phyloP scores from a whole-genome alignment of 2,329 filamentous ascomycete genomes.

The Scytalidium sp. region DNA sequence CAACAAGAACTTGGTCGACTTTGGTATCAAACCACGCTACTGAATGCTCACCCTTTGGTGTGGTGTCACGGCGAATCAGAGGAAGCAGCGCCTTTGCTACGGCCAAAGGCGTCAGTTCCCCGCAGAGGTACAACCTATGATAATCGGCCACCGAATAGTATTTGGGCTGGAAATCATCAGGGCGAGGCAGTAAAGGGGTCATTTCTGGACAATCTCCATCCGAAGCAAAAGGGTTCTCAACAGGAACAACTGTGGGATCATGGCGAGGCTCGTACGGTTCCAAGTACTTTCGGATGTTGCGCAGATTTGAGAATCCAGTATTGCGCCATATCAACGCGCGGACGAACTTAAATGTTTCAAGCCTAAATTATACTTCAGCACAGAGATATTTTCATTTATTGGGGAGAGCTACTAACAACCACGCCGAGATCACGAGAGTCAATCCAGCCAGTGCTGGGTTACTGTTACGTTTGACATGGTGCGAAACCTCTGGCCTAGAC shows the following conservation, averaged over 20 bases:
- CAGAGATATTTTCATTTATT: slow-evolving; percentile 5
- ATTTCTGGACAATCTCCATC: slow-evolving; percentile 35
- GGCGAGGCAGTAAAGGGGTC: slow-evolving; percentile 55
- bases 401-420: slow-evolving; percentile 41
- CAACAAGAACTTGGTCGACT: slow-evolving; percentile 36
- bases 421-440: slow-evolving; percentile 49
- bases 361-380: slow-evolving; percentile 34
- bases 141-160: slow-evolving; percentile 33
- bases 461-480: slow-evolving; percentile 42
- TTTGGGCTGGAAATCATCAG: slow-evolving; percentile 63
- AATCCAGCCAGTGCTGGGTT: slow-evolving; percentile 59
- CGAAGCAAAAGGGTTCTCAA: slow-evolving; percentile 18
- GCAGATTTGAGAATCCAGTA: slow-evolving; percentile 49
- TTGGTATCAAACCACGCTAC: slow-evolving; percentile 43
- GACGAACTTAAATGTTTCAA: slow-evolving; percentile 53
- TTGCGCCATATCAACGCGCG: slow-evolving; percentile 67
- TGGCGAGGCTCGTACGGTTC: slow-evolving; percentile 41
- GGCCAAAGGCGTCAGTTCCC: slow-evolving; percentile 42
- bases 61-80: slow-evolving; percentile 38
- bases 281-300: slow-evolving; percentile 41
- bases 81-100: slow-evolving; percentile 44
- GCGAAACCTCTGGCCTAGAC: slow-evolving; percentile 36
- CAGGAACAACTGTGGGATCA: slow-evolving; percentile 46
- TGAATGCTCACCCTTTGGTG: slow-evolving; percentile 36
- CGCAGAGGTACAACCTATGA: slow-evolving; percentile 40